Evolutionary conservation across 2,329 filamentous ascomycete species (phyloP).

Genomic region (Allantophomopsis cytisporea): DNA sequence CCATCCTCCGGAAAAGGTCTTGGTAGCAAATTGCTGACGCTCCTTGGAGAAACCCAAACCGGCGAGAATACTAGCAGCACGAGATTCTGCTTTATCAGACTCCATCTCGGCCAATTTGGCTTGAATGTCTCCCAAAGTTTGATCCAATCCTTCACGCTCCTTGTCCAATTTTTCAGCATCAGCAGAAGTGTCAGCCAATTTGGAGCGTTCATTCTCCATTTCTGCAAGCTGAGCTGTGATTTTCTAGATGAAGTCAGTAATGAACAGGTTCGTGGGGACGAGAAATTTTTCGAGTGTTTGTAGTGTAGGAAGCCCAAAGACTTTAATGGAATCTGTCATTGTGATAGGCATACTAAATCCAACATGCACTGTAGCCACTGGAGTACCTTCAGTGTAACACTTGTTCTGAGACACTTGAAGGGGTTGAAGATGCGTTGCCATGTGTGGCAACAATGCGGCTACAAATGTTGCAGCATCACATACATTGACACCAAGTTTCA

Average conservation of each 20-base stretch:
- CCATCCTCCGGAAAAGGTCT: constrained; percentile 99
- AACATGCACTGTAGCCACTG: no score
- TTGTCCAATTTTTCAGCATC: constrained; percentile 77
- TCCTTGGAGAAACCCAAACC: constrained; percentile 94
- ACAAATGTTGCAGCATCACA: no score
- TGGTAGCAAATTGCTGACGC: constrained; percentile 83
- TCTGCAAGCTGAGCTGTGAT: constrained; percentile 62
- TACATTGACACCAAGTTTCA: no score
- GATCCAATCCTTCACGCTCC: constrained; percentile 81
- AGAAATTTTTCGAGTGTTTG: no score
- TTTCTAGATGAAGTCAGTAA: constrained; percentile 31
- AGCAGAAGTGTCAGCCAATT: constrained; percentile 80
- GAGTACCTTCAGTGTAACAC: no score
- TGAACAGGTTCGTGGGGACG: no score
- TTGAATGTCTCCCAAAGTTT: constrained; percentile 83
- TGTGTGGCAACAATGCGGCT: no score
- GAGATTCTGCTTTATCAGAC: constrained; percentile 92
- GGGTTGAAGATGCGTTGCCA: no score
- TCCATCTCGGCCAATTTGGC: constrained; percentile 94
- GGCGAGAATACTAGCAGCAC: constrained; percentile 89
- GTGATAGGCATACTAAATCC: no score
- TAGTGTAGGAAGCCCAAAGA: no score
- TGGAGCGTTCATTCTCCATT: constrained; percentile 64
- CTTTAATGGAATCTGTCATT: no score
- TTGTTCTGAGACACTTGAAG: no score